These are phyloP conservation scores for Plenodomus tracheiphilus DNA, from an alignment of 2,329 filamentous ascomycete genomes.

Conservation along the genomic window DNA sequence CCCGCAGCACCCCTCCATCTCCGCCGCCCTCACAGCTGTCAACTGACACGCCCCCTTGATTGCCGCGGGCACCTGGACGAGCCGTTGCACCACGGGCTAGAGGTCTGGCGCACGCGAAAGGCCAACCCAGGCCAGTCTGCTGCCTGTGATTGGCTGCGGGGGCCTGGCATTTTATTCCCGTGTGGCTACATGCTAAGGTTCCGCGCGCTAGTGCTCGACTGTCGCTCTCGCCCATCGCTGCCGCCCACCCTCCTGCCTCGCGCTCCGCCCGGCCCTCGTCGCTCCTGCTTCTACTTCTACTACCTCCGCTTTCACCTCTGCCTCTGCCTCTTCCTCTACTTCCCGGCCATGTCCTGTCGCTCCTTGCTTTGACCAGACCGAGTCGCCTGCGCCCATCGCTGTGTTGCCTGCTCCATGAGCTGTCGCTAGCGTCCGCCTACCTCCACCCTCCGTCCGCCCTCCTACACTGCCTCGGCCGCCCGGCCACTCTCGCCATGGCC, in stretches of 20 bases:
- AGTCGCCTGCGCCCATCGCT: conserved; percentile 1
- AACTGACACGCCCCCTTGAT: background rate
- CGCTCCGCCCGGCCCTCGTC: too few species aligned
- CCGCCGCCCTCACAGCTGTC: background rate
- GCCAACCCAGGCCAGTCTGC: too few species aligned
- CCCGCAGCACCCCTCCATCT: too few species aligned
- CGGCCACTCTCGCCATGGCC: conserved; percentile 28
- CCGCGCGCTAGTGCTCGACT: background rate
- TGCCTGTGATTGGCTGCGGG: background rate
- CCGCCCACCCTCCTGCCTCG: too few species aligned
- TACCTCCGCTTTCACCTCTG: too few species aligned
- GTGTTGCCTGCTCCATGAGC: conserved; percentile 10
- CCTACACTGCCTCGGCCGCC: conserved; percentile 17
- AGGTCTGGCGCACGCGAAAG: too few species aligned
- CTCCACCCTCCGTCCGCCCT: conserved; percentile 25
- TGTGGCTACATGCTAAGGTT: background rate
- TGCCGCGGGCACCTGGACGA: too few species aligned
- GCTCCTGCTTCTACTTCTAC: background rate
- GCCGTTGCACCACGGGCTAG: too few species aligned
- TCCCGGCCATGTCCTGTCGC: background rate
- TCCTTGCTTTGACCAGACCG: too few species aligned
- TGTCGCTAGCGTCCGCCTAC: conserved; percentile 24
- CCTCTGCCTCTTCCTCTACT: background rate
- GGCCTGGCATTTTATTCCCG: background rate
- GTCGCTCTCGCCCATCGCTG: background rate